phyloP scores from a whole-genome alignment of 1,139 yeast genomes.

The Geotrichum citri-aurantii region DNA sequence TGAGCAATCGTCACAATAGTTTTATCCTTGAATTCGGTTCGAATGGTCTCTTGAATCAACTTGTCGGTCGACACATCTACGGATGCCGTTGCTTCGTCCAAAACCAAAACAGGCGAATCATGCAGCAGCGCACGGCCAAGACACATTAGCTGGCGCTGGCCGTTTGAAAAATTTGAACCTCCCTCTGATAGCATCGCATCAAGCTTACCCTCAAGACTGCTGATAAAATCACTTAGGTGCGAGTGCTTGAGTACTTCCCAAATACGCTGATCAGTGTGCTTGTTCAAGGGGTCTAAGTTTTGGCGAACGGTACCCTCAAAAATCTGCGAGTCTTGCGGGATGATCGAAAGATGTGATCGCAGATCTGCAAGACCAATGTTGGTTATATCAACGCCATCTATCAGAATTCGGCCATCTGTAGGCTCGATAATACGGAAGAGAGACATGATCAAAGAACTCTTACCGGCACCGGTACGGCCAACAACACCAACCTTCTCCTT shows the following conservation, averaged over 20 bases:
- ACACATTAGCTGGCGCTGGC: slow-evolving; percentile 73
- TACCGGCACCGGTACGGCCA: slow-evolving; percentile 86
- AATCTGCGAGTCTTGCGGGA: slow-evolving; percentile 72
- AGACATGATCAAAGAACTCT: slow-evolving; percentile 64
- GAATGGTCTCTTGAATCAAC: slow-evolving; percentile 67
- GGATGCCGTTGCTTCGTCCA: slow-evolving; percentile 85
- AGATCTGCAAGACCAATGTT: slow-evolving; percentile 53
- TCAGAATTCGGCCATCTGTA: slow-evolving; percentile 46
- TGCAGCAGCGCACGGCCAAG: slow-evolving; percentile 66
- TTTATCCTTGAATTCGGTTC: slow-evolving; percentile 54
- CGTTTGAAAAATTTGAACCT: slow-evolving; percentile 68
- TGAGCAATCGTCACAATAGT: slow-evolving; percentile 81
- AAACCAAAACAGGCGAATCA: slow-evolving; percentile 55
- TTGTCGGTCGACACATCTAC: slow-evolving; percentile 77
- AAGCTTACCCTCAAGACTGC: slow-evolving; percentile 35
- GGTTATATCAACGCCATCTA: slow-evolving; percentile 56
- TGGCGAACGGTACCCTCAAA: slow-evolving; percentile 61
- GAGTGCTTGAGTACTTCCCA: slow-evolving; percentile 75
- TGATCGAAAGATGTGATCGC: slow-evolving; percentile 56
- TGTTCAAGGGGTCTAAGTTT: slow-evolving; percentile 60
- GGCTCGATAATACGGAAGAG: slow-evolving; percentile 72
- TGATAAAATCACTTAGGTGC: slow-evolving; percentile 71
- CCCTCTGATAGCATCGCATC: slow-evolving; percentile 53
- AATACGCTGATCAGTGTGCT: slow-evolving; percentile 46
- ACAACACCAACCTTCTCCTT: slow-evolving; percentile 73